Conservation (phyloP, 2,329 filamentous ascomycete genomes). For the Cordyceps javanica region DNA sequence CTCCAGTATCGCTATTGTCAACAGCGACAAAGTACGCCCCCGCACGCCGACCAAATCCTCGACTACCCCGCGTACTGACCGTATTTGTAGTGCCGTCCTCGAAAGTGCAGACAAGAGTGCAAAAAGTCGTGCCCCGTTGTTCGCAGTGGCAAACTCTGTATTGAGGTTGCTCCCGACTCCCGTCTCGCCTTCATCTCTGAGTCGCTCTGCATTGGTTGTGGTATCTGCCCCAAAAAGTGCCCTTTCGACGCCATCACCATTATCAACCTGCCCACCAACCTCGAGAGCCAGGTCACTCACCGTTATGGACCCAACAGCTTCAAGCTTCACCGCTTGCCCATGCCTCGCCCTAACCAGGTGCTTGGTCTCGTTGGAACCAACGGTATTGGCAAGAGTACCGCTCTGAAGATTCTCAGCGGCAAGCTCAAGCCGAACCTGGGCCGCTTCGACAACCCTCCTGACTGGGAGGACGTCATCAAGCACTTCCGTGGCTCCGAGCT, state of each 20-base stretch:
- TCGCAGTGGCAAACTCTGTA: conserved; percentile 93
- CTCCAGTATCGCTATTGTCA: conserved; percentile 93
- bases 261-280: conserved; percentile 99
- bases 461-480: conserved; percentile 99
- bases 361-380: conserved; percentile 96
- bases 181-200: conserved; percentile 99
- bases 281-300: conserved; percentile 96
- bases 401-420: conserved; percentile 94
- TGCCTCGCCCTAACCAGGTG: conserved; percentile 91
- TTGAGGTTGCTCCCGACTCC: conserved; percentile 82
- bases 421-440: conserved; percentile 98
- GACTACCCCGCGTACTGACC: conserved; percentile 15
- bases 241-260: conserved; percentile 98
- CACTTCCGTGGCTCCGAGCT: conserved; percentile 96
- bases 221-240: conserved; percentile 99
- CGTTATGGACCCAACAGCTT: conserved; percentile 99
- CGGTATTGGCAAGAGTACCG: conserved; percentile 99
- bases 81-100: conserved; percentile 29
- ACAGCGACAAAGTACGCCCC: conserved; percentile 80
- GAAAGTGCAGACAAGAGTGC: conserved; percentile 97
- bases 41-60: conserved; percentile 19
- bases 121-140: conserved; percentile 98
- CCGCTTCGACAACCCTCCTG: conserved; percentile 89
- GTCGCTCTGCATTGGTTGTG: conserved; percentile 91
- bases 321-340: conserved; percentile 95